Conservation (phyloP, 2,329 filamentous ascomycete species). For the Herpotrichia juniperi region DNA sequence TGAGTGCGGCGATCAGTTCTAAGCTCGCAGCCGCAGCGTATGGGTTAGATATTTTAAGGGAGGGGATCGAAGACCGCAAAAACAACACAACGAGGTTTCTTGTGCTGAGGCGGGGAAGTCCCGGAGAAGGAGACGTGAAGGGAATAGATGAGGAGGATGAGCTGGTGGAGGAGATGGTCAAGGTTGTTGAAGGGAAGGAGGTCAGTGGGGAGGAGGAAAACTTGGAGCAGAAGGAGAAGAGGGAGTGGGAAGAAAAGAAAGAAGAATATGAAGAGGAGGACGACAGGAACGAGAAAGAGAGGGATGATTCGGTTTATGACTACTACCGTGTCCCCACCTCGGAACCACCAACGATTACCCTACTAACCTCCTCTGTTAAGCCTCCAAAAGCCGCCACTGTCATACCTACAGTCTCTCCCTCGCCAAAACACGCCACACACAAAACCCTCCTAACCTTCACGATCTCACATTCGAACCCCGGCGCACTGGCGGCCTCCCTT, state of each 20-base stretch:
- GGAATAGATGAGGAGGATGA: neutral
- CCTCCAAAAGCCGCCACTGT: too few relatives aligned
- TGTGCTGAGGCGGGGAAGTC: conserved; percentile 47
- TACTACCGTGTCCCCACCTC: too few relatives aligned
- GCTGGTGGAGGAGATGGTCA: too few relatives aligned
- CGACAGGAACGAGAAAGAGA: neutral
- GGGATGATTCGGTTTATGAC: neutral
- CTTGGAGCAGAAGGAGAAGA: neutral
- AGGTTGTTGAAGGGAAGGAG: neutral
- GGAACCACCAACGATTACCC: too few relatives aligned
- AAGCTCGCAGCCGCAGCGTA: conserved; percentile 72
- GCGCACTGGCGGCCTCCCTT: conserved; percentile 82
- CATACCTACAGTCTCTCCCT: neutral
- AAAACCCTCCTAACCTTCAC: conserved; percentile 87
- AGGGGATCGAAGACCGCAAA: conserved; percentile 72
- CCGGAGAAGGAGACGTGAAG: neutral
- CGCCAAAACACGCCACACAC: conserved; percentile 10
- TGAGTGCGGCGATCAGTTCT: conserved; percentile 79
- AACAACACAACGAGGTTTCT: conserved; percentile 85
- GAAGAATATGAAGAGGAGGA: neutral
- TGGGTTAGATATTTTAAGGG: conserved; percentile 71
- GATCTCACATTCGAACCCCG: conserved; percentile 75
- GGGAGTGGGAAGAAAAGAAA: neutral
- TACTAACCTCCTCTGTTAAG: too few relatives aligned
- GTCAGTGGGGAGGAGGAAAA: neutral